These are phyloP conservation scores for Phytophthora hybrid DNA, from an alignment of 352 stramenopile genomes.

Conservation along the genomic window DNA sequence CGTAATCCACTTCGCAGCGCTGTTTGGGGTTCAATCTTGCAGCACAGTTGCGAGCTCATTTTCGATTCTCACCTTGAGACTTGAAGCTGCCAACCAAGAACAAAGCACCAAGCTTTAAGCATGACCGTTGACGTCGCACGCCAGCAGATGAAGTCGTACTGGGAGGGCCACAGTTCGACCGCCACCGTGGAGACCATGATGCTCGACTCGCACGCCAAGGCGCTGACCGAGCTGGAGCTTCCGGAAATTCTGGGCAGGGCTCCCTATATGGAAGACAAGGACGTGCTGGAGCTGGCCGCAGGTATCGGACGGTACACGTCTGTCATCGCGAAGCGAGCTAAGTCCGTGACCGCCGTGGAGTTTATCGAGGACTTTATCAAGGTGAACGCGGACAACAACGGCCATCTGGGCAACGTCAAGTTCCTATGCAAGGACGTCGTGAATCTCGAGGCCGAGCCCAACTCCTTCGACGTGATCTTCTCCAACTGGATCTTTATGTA, in stretches of 20 bases:
- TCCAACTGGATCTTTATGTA: slow-evolving; percentile 88
- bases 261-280: slow-evolving; percentile 58
- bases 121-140: slow-evolving; percentile 64
- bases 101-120: slow-evolving; percentile 1
- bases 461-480: slow-evolving; percentile 79
- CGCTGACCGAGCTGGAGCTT: slow-evolving; percentile 70
- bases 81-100: slow-evolving; percentile 10
- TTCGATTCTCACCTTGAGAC: slow-evolving; percentile 15
- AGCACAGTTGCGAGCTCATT: slow-evolving; percentile 20
- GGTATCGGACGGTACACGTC: slow-evolving; percentile 71
- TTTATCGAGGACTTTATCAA: slow-evolving; percentile 86
- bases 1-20: background rate
- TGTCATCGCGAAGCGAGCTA: slow-evolving; percentile 54
- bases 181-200: slow-evolving; percentile 87
- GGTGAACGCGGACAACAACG: slow-evolving; percentile 55
- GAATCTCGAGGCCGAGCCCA: slow-evolving; percentile 60
- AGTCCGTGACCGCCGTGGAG: slow-evolving; percentile 71
- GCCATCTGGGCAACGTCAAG: slow-evolving; percentile 62
- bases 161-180: slow-evolving; percentile 64
- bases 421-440: slow-evolving; percentile 80
- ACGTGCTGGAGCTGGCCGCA: slow-evolving; percentile 66
- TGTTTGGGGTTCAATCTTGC: slow-evolving; percentile 1
- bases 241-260: slow-evolving; percentile 78
- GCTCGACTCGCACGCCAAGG: slow-evolving; percentile 79
- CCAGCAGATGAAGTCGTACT: slow-evolving; percentile 82